These are phyloP conservation scores for Vanilla planifolia DNA, from an alignment of 106 monocot species.

Conservation along the genomic window DNA sequence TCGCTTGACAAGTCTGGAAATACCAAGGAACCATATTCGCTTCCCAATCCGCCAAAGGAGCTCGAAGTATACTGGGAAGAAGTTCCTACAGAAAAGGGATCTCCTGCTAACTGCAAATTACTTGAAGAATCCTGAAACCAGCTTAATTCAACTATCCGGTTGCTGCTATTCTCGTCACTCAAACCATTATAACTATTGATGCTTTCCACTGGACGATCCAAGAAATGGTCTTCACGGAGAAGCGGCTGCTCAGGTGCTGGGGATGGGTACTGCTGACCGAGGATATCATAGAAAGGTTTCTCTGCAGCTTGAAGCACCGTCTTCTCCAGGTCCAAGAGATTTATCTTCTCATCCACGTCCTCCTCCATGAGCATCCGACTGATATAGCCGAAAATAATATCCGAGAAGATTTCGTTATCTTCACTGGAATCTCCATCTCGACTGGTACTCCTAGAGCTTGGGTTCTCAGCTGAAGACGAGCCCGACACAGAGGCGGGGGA, in stretches of 20 bases:
- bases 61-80: too few species aligned
- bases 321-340: constrained; percentile 34
- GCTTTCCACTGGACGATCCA: constrained; percentile 13
- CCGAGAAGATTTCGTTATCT: constrained; percentile 38
- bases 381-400: constrained; percentile 58
- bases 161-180: constrained; percentile 1
- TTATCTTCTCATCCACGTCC: constrained; percentile 71
- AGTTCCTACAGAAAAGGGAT: constrained; percentile 3
- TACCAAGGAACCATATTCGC: background rate
- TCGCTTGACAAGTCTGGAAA: constrained; percentile 13
- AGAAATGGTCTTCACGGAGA: background rate
- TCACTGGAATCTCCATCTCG: constrained; percentile 19
- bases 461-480: background rate
- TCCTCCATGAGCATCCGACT: constrained; percentile 81
- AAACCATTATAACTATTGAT: constrained; percentile 1
- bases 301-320: constrained; percentile 59
- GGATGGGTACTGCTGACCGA: constrained; percentile 56
- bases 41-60: background rate
- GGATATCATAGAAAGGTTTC: constrained; percentile 83
- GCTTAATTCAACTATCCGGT: background rate
- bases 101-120: background rate
- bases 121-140: constrained; percentile 3
- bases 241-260: constrained; percentile 11
- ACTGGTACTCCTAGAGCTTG: background rate
- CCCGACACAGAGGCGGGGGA: background rate